phyloP scores from a whole-genome alignment of 2,329 filamentous ascomycete species.

The Aspergillus novoparasiticus region DNA sequence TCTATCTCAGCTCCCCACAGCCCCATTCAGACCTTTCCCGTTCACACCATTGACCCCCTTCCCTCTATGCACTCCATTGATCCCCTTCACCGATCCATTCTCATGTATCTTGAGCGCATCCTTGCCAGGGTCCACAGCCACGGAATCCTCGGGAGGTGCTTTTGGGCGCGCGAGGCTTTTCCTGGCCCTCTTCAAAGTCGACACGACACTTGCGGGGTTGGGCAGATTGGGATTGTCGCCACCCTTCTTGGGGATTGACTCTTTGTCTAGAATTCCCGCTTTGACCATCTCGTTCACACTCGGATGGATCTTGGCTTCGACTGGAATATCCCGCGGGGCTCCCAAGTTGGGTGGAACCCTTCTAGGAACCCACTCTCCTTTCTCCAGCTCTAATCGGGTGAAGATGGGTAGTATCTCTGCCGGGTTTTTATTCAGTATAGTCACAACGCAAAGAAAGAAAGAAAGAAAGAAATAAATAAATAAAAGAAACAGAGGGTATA shows the following conservation, averaged over 20 bases:
- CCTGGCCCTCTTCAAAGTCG: neutral
- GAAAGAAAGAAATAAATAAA: neutral
- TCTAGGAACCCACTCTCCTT: constrained; percentile 38
- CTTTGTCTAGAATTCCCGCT: constrained; percentile 24
- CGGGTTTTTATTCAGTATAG: neutral
- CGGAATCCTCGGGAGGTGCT: neutral
- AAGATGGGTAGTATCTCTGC: constrained; percentile 40
- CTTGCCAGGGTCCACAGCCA: neutral
- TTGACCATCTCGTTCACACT: constrained; percentile 32
- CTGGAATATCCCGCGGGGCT: constrained; percentile 35
- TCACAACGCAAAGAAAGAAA: neutral
- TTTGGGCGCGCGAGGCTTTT: neutral
- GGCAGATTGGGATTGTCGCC: constrained; percentile 16
- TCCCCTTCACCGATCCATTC: neutral
- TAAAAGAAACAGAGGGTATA: too few relatives aligned
- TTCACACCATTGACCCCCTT: neutral
- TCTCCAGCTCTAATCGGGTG: constrained; percentile 38
- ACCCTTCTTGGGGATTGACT: constrained; percentile 19
- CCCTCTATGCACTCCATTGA: neutral
- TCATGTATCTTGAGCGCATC: neutral
- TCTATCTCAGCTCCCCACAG: neutral
- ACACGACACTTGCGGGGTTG: neutral
- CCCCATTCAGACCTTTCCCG: neutral
- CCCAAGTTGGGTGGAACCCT: constrained; percentile 40
- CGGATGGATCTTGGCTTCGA: constrained; percentile 32